Evolutionary conservation across 768 basidiomycete genomes (phyloP).

Genomic region (Termitomyces sp.): DNA sequence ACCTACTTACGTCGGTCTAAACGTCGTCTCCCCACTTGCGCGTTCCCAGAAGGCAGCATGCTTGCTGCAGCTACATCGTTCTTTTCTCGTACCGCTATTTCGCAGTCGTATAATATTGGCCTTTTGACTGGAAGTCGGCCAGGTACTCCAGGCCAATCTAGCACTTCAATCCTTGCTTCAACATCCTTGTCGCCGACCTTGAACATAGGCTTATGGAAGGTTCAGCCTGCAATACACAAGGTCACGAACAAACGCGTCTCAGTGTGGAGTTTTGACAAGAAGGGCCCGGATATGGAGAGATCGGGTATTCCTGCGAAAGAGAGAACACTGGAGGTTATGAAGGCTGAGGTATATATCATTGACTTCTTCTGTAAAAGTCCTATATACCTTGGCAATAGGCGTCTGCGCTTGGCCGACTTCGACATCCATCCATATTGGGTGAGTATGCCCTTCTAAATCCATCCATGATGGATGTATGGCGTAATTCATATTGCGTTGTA

Average conservation of each 20-base stretch:
- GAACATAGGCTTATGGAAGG: conserved; percentile 82
- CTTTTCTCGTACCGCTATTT: conserved; percentile 76
- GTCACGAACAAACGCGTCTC: conserved; percentile 86
- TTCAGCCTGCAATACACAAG: conserved; percentile 84
- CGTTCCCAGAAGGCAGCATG: conserved; percentile 32
- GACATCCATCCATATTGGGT: conserved; percentile 94
- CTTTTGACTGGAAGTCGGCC: conserved; percentile 38
- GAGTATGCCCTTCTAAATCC: conserved; percentile 13
- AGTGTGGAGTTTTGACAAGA: conserved; percentile 91
- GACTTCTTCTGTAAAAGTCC: conserved; percentile 3
- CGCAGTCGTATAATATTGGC: conserved; percentile 72
- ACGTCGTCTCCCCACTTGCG: neutral
- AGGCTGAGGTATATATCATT: conserved; percentile 67
- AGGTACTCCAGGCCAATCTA: conserved; percentile 39
- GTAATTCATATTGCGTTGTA: conserved; percentile 24
- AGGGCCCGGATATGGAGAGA: conserved; percentile 65
- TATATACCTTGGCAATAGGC: conserved; percentile 43
- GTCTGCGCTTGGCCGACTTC: conserved; percentile 72
- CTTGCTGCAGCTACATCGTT: conserved; percentile 81
- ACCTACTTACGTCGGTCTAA: too few species aligned
- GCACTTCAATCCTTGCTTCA: conserved; percentile 29
- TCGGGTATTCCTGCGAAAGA: conserved; percentile 63
- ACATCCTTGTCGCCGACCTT: conserved; percentile 46
- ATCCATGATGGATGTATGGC: neutral
- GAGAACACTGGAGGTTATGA: conserved; percentile 76